These are phyloP conservation scores for Globisporangium nagaii DNA, from an alignment of 352 stramenopile species.

Conservation along the genomic window DNA sequence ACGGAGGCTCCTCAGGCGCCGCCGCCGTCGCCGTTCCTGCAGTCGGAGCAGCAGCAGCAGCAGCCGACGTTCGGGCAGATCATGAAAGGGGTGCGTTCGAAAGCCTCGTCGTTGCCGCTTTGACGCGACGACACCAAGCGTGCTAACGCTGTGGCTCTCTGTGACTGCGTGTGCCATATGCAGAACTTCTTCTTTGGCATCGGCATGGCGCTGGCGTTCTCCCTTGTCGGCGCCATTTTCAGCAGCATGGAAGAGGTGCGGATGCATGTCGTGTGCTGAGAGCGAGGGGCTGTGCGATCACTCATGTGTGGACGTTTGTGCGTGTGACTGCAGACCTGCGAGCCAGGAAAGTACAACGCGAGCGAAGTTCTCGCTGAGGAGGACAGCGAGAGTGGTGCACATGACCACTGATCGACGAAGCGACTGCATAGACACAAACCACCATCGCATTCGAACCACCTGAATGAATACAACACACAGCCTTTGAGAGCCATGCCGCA, in stretches of 20 bases:
- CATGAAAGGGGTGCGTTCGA: slow-evolving; percentile 63
- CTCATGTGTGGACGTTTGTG: not conserved
- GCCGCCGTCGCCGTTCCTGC: slow-evolving; percentile 25
- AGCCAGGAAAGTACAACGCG: slow-evolving; percentile 3
- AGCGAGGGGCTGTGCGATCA: no score
- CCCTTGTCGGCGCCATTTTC: slow-evolving; percentile 61
- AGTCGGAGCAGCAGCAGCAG: slow-evolving; percentile 28
- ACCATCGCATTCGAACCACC: no score
- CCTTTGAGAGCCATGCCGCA: no score
- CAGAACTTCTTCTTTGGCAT: slow-evolving; percentile 81
- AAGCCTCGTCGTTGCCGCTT: no score
- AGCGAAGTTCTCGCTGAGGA: not conserved
- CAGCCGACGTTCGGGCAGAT: slow-evolving; percentile 54
- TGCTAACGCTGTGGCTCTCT: no score
- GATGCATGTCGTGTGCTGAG: no score
- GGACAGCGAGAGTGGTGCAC: not conserved
- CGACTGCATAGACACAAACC: not conserved
- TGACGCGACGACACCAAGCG: no score
- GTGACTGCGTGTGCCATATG: no score
- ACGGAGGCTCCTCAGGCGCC: slow-evolving; percentile 17
- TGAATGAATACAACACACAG: no score
- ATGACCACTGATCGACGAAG: not conserved
- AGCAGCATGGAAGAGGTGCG: slow-evolving; percentile 61
- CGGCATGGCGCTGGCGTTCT: slow-evolving; percentile 74
- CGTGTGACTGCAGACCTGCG: not conserved